Evolutionary conservation across 2,329 filamentous ascomycete species (phyloP), one percentile per base, ranked within the genome.

Genomic region (Fusarium sp.): DNA sequence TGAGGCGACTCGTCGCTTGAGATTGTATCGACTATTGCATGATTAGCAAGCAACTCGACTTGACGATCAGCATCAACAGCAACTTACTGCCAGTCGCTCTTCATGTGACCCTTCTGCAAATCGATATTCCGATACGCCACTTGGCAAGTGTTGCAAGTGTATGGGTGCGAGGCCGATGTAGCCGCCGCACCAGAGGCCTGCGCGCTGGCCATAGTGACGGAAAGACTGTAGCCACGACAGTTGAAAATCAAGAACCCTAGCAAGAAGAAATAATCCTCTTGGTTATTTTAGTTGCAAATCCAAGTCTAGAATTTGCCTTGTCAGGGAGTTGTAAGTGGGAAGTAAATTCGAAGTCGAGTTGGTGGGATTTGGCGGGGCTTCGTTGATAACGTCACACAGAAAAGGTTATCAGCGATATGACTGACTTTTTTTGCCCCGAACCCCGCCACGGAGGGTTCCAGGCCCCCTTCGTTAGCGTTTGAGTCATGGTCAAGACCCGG

Each of bases 141-240:
- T 79, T 97, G 94, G 78, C 96, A 99, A 61, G 94, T 96, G 81
- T 98, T 99, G 89, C 96, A 99, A 57, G 95, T 98, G 83, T 95
- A 99, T 3, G 96, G 95, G 78, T 98, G 94, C 26, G 91, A 86
- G 33, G 87, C 76, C 17, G 82, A 75, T 9, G 78, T 79, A 67
- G 75, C 77, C 56, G 74, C 73, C 46, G 74, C 71, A 53, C 74
- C 60, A 31, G 78, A 73, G 52, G 78, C 68, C 62, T 79, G 77
- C 51, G 70, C 74, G 66, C 76, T 80, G 65, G 86, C 83, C 87
- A 89, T 89, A 61, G 26, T 62, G 31, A 26, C 36, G 38, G 51
- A 51, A 17, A 31, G 31, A 26, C 19, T 43, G 33, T 11, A 43
- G 22, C 34, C 33, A n/a, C 38, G 26, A 33, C 10, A 19, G 21